Evolutionary conservation across 225 moss, liverwort and hornwort species (phyloP).

Genomic region (Neckera pumila): DNA sequence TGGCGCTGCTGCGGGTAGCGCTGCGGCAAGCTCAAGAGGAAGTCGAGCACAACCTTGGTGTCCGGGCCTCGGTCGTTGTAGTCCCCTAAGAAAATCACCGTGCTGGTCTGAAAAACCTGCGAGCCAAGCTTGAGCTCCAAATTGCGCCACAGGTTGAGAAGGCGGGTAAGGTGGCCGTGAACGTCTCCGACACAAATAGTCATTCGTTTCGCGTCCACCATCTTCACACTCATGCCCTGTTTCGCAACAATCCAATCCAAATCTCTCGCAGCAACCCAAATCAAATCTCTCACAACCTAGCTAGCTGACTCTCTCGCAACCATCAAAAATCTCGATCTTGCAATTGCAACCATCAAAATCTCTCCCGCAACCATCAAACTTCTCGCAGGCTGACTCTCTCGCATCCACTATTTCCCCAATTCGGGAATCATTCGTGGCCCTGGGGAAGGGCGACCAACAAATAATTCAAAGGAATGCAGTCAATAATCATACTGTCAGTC

Average conservation of each 20-base stretch:
- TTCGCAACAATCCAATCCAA: not conserved
- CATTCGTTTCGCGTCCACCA: constrained; percentile 23
- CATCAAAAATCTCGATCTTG: too few species aligned
- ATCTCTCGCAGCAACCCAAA: not conserved
- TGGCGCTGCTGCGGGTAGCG: constrained; percentile 55
- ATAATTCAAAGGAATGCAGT: not conserved
- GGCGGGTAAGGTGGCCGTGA: constrained; percentile 61
- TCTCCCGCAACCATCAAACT: not conserved
- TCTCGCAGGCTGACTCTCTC: not conserved
- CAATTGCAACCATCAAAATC: not conserved
- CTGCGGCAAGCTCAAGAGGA: constrained; percentile 46
- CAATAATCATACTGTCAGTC: not conserved
- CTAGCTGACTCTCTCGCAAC: not conserved
- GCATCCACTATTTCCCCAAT: not conserved
- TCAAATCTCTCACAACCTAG: not conserved
- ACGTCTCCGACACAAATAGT: constrained; percentile 84
- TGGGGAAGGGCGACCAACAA: not conserved
- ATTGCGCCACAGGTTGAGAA: constrained; percentile 62
- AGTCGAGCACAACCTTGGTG: constrained; percentile 57
- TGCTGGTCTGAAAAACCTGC: constrained; percentile 16
- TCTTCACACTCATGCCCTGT: not conserved
- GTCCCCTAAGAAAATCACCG: constrained; percentile 81
- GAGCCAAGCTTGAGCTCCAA: constrained; percentile 51
- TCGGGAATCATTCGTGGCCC: not conserved
- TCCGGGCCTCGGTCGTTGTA: constrained; percentile 77